phyloP scores from a whole-genome alignment of 169 alveolate species.

The Cryptosporidium muris region DNA sequence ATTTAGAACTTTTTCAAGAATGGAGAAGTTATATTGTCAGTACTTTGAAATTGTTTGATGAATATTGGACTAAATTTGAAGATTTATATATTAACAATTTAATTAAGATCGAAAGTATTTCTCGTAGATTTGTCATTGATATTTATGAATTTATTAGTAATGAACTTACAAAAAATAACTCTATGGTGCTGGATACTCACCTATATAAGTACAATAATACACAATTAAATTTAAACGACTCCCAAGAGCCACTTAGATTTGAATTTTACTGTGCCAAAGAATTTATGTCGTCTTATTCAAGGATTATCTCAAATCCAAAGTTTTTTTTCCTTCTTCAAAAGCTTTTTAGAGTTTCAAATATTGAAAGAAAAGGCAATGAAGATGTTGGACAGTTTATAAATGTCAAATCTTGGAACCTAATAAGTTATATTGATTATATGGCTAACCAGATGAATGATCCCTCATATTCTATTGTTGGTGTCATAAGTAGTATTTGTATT shows the following conservation, averaged over 20 bases:
- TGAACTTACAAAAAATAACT: too few species aligned
- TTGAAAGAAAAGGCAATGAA: conserved; percentile 1
- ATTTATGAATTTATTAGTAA: conserved; percentile 13
- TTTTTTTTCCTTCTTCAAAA: conserved; percentile 27
- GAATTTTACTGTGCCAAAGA: too few species aligned
- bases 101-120: conserved; percentile 43
- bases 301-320: background rate
- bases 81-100: conserved; percentile 25
- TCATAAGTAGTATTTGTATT: conserved; percentile 16
- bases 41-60: conserved; percentile 26
- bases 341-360: conserved; percentile 21
- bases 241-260: too few species aligned
- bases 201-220: too few species aligned
- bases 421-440: conserved; percentile 6
- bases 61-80: conserved; percentile 54
- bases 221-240: too few species aligned
- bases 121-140: conserved; percentile 49
- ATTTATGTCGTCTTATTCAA: too few species aligned
- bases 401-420: conserved; percentile 37
- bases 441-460: conserved; percentile 5
- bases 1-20: conserved; percentile 10
- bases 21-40: conserved; percentile 28
- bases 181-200: too few species aligned
- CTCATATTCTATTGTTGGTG: conserved; percentile 21
- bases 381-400: conserved; percentile 18